Evolutionary conservation across 1,284 basidiomycete genomes (phyloP), one percentile per base, ranked within the genome.

Genomic region (Pseudozyma thailandica): DNA sequence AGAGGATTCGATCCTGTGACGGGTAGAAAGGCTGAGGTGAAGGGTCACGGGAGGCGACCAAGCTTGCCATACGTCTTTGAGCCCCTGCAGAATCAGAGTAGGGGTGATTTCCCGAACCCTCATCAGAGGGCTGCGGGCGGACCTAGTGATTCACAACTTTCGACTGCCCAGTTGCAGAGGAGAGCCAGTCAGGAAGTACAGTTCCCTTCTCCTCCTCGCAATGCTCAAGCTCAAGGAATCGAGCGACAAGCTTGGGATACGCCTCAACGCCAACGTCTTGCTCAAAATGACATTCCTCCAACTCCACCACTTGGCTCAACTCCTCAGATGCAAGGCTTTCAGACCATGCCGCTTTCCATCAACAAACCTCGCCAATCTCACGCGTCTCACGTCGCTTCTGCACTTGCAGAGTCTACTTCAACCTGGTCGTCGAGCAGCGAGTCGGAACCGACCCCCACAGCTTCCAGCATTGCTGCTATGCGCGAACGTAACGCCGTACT

Each of bases 391-490:
- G 35, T 47, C 10, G 30, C 50, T 6, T 16, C 31, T n/a, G 47
- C 44, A 6, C 35, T 51, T 7, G 47, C 52, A 6, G 49, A 47
- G 8, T 56, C 56, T 13, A 49, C 53, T 5, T 68, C 62, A 6
- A 46, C 49, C 2, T 74, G 74, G 74, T 72, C 68, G 1, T 65
- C 66, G 0, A 53, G 45, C n/a, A 59, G 46, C 20, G 74, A 68
- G 13, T 74, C 72, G 1, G 59, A 65, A 16, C 72, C 62, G 3
- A 76, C 74, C 5, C 74, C 74, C 3, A 76, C 72, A 2, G 72
- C 68, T 2, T 74, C 72, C 47, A 76, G 74, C 38, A 53, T 76
- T 5, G 72, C 74, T 3, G 74, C 74, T 0, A 56, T 35, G 28
- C 51, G 56, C 9, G 59, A 58, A 26, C 52, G 61, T 13, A 54